phyloP scores from a whole-genome alignment of 805 yeast species.

The Yarrowia phangngaensis region DNA sequence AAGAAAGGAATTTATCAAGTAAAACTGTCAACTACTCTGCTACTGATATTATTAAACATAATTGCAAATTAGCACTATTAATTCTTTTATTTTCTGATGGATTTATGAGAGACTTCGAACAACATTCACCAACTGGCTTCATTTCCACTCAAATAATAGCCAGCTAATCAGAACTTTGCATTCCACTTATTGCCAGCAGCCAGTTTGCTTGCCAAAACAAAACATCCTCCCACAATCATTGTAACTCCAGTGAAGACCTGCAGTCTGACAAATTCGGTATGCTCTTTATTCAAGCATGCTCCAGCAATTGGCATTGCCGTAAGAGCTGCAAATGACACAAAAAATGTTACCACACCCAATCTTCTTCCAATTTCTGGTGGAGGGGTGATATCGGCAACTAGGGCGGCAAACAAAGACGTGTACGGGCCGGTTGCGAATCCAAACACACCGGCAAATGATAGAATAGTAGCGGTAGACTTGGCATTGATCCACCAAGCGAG shows the following conservation, averaged over 20 bases:
- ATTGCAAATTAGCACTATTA: too few relatives aligned
- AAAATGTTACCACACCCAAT: conserved; percentile 6
- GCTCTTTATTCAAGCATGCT: conserved; percentile 5
- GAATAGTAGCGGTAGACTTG: conserved; percentile 35
- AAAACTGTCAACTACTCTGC: too few relatives aligned
- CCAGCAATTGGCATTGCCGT: conserved; percentile 25
- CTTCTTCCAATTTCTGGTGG: conserved; percentile 13
- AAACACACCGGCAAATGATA: conserved; percentile 35
- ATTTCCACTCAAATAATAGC: too few relatives aligned
- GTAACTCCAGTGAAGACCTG: conserved; percentile 22
- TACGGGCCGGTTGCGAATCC: conserved; percentile 39
- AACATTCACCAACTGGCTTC: too few relatives aligned
- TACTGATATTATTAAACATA: too few relatives aligned
- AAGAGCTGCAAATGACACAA: conserved; percentile 13
- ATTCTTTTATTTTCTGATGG: too few relatives aligned
- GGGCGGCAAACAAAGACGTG: conserved; percentile 38
- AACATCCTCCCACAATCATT: conserved; percentile 11
- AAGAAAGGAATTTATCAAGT: too few relatives aligned
- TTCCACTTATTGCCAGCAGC: conserved; percentile 7
- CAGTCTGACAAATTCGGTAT: conserved; percentile 6
- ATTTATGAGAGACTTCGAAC: too few relatives aligned
- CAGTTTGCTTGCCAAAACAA: conserved; percentile 2
- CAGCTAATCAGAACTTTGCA: conserved; percentile 8
- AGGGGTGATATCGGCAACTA: conserved; percentile 35
- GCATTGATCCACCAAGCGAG: conserved; percentile 32